Percentiles rank a stretch among this genome's conserved stretches.
Conservation (phyloP, 1,284 basidiomycete genomes). For the Malassezia japonica region DNA sequence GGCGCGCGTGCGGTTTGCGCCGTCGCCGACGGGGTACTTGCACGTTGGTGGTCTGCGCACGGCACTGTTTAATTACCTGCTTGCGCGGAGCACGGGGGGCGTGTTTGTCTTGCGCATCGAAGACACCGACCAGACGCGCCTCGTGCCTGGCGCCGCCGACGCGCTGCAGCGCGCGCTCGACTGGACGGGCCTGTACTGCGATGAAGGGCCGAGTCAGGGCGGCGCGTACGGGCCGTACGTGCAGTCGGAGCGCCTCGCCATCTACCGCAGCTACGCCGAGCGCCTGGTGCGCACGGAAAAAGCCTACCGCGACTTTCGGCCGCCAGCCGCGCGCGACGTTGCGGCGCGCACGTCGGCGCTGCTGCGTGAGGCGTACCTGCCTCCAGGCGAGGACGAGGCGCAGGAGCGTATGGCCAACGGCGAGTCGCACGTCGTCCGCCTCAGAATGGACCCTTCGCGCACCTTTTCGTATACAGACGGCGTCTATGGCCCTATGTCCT, state of each 20-base stretch:
- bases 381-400: constrained; percentile 66
- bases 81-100: constrained; percentile 68
- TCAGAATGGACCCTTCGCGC: constrained; percentile 57
- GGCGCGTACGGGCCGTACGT: constrained; percentile 31
- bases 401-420: constrained; percentile 63
- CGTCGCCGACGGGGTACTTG: constrained; percentile 86
- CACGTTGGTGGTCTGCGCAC: constrained; percentile 94
- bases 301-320: constrained; percentile 93
- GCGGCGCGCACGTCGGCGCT: constrained; percentile 56
- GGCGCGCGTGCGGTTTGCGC: constrained; percentile 70
- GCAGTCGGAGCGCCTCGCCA: constrained; percentile 74
- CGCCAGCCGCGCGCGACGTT: constrained; percentile 51
- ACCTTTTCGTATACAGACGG: constrained; percentile 54
- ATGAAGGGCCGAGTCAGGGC: constrained; percentile 62
- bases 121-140: constrained; percentile 65
- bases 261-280: constrained; percentile 67
- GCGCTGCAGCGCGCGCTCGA: constrained; percentile 65
- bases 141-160: constrained; percentile 73
- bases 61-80: constrained; percentile 83
- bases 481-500: constrained; percentile 65
- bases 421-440: constrained; percentile 69
- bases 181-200: constrained; percentile 89
- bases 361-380: constrained; percentile 75
- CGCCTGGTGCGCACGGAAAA: constrained; percentile 71
- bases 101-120: constrained; percentile 86